Evolutionary conservation across 768 basidiomycete species (phyloP).

Genomic region (Mycena rosella): DNA sequence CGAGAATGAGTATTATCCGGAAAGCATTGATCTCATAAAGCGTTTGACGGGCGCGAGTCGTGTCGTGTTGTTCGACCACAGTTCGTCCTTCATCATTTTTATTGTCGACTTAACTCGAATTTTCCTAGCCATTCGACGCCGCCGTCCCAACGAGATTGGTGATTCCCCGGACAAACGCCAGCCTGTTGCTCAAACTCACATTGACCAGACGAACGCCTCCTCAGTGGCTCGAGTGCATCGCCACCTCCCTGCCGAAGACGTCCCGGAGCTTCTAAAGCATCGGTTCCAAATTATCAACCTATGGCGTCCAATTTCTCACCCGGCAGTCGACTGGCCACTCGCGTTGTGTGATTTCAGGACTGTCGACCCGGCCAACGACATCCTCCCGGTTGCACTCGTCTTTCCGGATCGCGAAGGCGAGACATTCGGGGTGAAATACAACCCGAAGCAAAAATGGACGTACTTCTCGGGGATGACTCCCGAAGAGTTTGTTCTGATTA

Average conservation of each 20-base stretch:
- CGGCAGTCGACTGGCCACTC: too few relatives aligned
- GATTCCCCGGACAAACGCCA: slow-evolving; percentile 54
- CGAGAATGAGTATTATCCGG: slow-evolving; percentile 68
- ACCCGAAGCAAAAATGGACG: slow-evolving; percentile 64
- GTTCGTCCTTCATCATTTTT: slow-evolving; percentile 48
- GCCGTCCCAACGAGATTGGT: slow-evolving; percentile 52
- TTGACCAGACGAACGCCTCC: slow-evolving; percentile 64
- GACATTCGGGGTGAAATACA: slow-evolving; percentile 60
- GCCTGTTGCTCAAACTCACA: slow-evolving; percentile 61
- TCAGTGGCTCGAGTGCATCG: slow-evolving; percentile 61
- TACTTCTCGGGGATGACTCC: slow-evolving; percentile 44
- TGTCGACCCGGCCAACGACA: slow-evolving; percentile 56
- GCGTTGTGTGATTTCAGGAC: slow-evolving; percentile 62
- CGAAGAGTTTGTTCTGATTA: slow-evolving; percentile 2
- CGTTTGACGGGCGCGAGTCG: slow-evolving; percentile 68
- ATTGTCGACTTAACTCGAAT: too few relatives aligned
- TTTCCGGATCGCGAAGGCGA: slow-evolving; percentile 67
- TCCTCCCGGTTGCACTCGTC: slow-evolving; percentile 57
- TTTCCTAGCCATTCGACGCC: slow-evolving; percentile 57
- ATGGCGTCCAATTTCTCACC: too few relatives aligned
- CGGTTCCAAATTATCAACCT: too few relatives aligned
- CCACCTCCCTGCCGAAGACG: slow-evolving; percentile 64
- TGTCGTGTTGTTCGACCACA: slow-evolving; percentile 76
- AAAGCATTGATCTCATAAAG: slow-evolving; percentile 70
- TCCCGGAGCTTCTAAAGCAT: slow-evolving; percentile 55